A percentile compares a stretch with the other conserved stretches of the same genome.
Evolutionary conservation across 768 basidiomycete species (phyloP).

Genomic region (Cyclocybe cylindracea): DNA sequence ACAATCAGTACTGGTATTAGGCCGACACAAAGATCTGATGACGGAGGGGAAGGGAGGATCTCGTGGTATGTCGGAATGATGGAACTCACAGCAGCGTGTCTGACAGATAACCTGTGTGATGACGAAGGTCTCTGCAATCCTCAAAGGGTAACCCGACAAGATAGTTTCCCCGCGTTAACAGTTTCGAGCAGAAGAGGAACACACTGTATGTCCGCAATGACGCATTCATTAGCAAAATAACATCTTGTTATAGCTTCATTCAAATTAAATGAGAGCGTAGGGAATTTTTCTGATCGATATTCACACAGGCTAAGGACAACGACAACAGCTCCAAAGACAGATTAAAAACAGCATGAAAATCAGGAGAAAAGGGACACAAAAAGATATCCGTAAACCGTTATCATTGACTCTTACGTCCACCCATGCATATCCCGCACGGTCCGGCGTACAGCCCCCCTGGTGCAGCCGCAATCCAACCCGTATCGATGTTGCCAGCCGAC

Average conservation of each 20-base stretch:
- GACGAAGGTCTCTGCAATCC: too few relatives aligned
- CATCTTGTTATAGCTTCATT: not conserved
- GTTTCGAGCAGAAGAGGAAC: too few relatives aligned
- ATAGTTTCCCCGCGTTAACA: too few relatives aligned
- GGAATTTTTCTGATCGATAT: constrained; percentile 25
- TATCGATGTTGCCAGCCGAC: constrained; percentile 51
- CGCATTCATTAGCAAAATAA: too few relatives aligned
- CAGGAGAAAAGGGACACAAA: constrained; percentile 20
- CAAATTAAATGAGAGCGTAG: constrained; percentile 13
- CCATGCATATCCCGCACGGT: constrained; percentile 69
- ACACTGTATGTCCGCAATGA: too few relatives aligned
- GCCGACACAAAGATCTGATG: too few relatives aligned
- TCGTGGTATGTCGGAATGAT: too few relatives aligned
- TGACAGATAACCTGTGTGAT: too few relatives aligned
- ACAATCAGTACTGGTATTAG: too few relatives aligned
- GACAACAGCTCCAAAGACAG: constrained; percentile 31
- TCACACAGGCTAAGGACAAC: constrained; percentile 44
- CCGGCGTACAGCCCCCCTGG: constrained; percentile 65
- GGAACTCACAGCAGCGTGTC: too few relatives aligned
- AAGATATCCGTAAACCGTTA: constrained; percentile 34
- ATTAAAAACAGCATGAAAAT: constrained; percentile 29
- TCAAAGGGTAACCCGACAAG: too few relatives aligned
- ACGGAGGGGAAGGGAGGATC: too few relatives aligned
- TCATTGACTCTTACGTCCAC: constrained; percentile 83
- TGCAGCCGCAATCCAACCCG: constrained; percentile 77